These are phyloP conservation scores for Colletotrichum salicis DNA, from an alignment of 2,329 filamentous ascomycete genomes.

Conservation along the genomic window DNA sequence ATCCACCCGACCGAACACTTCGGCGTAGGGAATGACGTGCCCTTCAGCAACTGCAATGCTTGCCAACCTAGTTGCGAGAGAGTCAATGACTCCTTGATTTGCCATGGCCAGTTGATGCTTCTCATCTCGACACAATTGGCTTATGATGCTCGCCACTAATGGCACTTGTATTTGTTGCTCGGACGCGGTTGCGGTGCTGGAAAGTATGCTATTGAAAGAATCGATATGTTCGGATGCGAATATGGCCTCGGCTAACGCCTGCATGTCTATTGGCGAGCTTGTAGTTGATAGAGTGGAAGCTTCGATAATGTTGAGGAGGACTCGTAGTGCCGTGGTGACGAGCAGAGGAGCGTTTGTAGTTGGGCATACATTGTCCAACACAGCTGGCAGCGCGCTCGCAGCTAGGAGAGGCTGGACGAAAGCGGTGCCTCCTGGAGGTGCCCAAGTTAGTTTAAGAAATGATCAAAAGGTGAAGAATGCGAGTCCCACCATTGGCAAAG, in stretches of 20 bases:
- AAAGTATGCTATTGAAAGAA: slow-evolving; percentile 66
- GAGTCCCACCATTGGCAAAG: slow-evolving; percentile 78
- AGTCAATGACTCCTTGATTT: slow-evolving; percentile 79
- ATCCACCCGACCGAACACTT: slow-evolving; percentile 63
- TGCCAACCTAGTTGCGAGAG: slow-evolving; percentile 78
- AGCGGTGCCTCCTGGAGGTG: slow-evolving; percentile 74
- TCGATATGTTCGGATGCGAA: slow-evolving; percentile 55
- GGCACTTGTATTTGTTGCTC: slow-evolving; percentile 70
- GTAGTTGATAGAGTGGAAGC: slow-evolving; percentile 68
- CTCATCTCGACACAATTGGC: slow-evolving; percentile 73
- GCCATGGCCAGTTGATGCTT: slow-evolving; percentile 77
- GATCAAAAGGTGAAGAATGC: background rate
- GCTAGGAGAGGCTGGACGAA: slow-evolving; percentile 81
- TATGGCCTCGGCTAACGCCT: slow-evolving; percentile 69
- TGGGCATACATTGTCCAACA: slow-evolving; percentile 77
- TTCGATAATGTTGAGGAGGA: slow-evolving; percentile 77
- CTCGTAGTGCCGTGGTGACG: slow-evolving; percentile 77
- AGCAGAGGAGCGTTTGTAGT: slow-evolving; percentile 72
- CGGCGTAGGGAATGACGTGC: slow-evolving; percentile 74
- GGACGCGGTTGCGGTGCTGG: slow-evolving; percentile 63
- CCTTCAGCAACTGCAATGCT: slow-evolving; percentile 76
- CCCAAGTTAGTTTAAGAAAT: slow-evolving; percentile 4
- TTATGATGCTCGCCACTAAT: slow-evolving; percentile 67
- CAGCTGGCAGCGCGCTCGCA: slow-evolving; percentile 72
- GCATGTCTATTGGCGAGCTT: slow-evolving; percentile 58